phyloP scores from a whole-genome alignment of 2,329 filamentous ascomycete species.

The Claviceps purpurea region DNA sequence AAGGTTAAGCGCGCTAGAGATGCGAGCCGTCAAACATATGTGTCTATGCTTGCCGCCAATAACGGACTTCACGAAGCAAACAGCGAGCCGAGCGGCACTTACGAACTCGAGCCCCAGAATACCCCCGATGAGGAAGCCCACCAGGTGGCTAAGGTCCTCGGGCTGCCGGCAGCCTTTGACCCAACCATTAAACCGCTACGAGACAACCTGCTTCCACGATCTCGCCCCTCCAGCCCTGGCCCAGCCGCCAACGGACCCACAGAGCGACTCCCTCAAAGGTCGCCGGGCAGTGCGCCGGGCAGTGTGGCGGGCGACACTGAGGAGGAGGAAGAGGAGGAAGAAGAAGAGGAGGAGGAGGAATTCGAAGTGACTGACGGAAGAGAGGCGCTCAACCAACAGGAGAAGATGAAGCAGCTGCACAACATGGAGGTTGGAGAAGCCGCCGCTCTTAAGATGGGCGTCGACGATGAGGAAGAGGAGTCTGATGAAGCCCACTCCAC shows the following conservation, averaged over 20 bases:
- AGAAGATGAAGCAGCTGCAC: slow-evolving; percentile 39
- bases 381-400: slow-evolving; percentile 29
- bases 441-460: slow-evolving; percentile 30
- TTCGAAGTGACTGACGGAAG: slow-evolving; percentile 33
- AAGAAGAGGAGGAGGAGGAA: slow-evolving; percentile 22
- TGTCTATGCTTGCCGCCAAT: slow-evolving; percentile 58
- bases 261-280: slow-evolving; percentile 13
- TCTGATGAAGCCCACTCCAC: slow-evolving; percentile 13
- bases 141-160: slow-evolving; percentile 48
- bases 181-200: slow-evolving; percentile 47
- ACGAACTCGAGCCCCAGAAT: slow-evolving; percentile 40
- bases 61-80: slow-evolving; percentile 45
- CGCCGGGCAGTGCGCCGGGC: slow-evolving; percentile 20
- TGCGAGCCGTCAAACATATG: slow-evolving; percentile 61
- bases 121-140: slow-evolving; percentile 51
- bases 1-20: slow-evolving; percentile 75
- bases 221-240: slow-evolving; percentile 9
- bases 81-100: slow-evolving; percentile 36
- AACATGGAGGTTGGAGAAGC: slow-evolving; percentile 48
- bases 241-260: slow-evolving; percentile 8
- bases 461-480: slow-evolving; percentile 27
- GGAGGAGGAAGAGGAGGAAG: slow-evolving; percentile 18
- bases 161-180: slow-evolving; percentile 48
- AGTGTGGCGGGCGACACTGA: slow-evolving; percentile 27
- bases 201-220: slow-evolving; percentile 12